Evolutionary conservation across 257 asterid genomes (phyloP).

Genomic region (Ehretia macrophylla): DNA sequence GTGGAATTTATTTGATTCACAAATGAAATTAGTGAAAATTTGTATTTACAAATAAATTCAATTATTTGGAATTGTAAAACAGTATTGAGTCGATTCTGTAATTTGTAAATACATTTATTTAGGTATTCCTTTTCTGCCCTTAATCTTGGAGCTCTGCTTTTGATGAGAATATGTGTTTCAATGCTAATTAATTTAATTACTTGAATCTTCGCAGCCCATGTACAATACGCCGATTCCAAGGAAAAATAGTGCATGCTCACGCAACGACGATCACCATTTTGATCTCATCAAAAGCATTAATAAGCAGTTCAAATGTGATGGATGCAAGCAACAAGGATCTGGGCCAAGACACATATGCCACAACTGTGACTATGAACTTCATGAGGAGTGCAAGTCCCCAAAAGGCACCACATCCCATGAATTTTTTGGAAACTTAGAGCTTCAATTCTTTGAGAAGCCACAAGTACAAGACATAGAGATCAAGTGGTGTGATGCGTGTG

Average conservation of each 20-base stretch:
- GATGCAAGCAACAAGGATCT: slow-evolving; percentile 33
- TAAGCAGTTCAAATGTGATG: slow-evolving; percentile 24
- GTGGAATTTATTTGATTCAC: too few species aligned
- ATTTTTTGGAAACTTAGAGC: slow-evolving; percentile 4
- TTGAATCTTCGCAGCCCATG: neutral
- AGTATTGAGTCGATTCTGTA: too few species aligned
- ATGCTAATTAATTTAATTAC: neutral
- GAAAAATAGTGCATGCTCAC: neutral
- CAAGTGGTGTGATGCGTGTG: slow-evolving; percentile 31
- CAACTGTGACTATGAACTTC: slow-evolving; percentile 17
- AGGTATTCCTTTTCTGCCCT: too few species aligned
- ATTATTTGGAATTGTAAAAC: too few species aligned
- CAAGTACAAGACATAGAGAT: neutral
- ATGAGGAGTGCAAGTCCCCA: slow-evolving; percentile 19
- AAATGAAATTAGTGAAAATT: too few species aligned
- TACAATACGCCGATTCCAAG: neutral
- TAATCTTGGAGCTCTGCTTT: too few species aligned
- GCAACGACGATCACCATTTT: slow-evolving; percentile 9
- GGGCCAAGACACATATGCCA: slow-evolving; percentile 20
- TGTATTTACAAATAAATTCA: too few species aligned
- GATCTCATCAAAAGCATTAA: neutral
- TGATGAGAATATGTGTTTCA: too few species aligned
- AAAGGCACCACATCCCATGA: slow-evolving; percentile 3
- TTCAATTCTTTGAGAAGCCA: slow-evolving; percentile 9
- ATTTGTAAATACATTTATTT: too few species aligned